Evolutionary conservation across 2,329 filamentous ascomycete species (phyloP).

Genomic region (Ophiosphaerella narmari): DNA sequence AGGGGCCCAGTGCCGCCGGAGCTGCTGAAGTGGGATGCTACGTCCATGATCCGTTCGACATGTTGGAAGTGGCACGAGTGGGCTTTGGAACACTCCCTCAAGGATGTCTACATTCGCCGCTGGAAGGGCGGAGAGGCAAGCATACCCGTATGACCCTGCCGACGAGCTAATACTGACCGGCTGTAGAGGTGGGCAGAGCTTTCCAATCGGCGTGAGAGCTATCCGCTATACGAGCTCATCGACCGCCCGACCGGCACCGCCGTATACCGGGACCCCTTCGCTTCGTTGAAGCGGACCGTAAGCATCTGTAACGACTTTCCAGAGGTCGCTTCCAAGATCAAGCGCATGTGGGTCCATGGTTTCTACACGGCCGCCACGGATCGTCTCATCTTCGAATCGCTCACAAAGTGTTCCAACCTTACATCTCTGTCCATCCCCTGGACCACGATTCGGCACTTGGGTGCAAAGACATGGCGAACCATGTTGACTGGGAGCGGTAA

Average conservation of each 20-base stretch:
- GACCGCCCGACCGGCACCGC: conserved; percentile 52
- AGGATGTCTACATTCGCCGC: conserved; percentile 56
- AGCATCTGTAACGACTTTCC: conserved; percentile 53
- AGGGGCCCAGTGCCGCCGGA: conserved; percentile 57
- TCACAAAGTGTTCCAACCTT: conserved; percentile 54
- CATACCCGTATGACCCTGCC: neutral
- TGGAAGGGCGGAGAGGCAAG: conserved; percentile 56
- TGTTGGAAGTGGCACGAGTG: conserved; percentile 59
- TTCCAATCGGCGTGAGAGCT: conserved; percentile 50
- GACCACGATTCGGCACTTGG: conserved; percentile 57
- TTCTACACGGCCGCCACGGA: conserved; percentile 59
- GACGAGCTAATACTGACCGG: conserved; percentile 17
- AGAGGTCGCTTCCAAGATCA: conserved; percentile 54
- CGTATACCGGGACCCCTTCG: conserved; percentile 59
- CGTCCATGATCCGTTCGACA: conserved; percentile 54
- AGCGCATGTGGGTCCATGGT: conserved; percentile 60
- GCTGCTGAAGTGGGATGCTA: conserved; percentile 58
- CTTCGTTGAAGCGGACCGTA: conserved; percentile 54
- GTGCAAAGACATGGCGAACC: conserved; percentile 53
- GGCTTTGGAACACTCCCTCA: conserved; percentile 57
- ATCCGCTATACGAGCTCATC: conserved; percentile 55
- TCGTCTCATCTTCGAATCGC: conserved; percentile 54
- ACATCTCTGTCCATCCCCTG: conserved; percentile 57
- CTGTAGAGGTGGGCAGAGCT: conserved; percentile 57
- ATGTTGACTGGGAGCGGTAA: conserved; percentile 52